Base-by-base conservation (phyloP, 805 yeast species). In the Myxozyma nipponensis region DNA sequence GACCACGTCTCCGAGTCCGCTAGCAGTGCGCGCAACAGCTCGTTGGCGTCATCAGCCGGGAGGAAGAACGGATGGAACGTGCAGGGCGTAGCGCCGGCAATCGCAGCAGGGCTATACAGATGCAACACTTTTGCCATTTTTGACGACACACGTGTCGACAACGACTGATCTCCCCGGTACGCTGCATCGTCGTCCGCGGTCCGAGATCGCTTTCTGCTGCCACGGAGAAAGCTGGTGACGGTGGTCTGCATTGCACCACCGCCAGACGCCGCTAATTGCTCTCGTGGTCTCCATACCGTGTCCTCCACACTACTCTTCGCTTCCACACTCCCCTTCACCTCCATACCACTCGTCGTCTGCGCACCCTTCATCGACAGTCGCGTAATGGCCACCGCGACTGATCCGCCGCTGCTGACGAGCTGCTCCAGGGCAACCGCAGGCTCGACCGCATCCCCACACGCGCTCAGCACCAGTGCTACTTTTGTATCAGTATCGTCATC, bases 61-160 rank as follows among this genome's bases (percentile, higher is more conserved):
- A 86, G 66, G 38, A 82, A 78, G 54, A 77, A 71, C 40, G 66
- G 68, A 48, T 76, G 73, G 39, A 81, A 67, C 1, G 80, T 69
- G 54, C 79, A 80, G 1, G 82, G 80, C 2, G 22, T 66, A 46
- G 53, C 74, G 1, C 48, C 49, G 6, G 42, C 74, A 2, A 83
- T 75, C 38, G 78, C 81, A 30, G 72, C 74, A 23, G 79, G 77
- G 1, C 79, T 71, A 52, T 76, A 72, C 3, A 84, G 64, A 39
- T 69, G 69, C 2, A 76, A 17, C 26, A 39, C 42, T 19, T 39
- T 39, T 6, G 6, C 18, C n/a, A 40, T 9, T 7, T 6, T 13
- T 9, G 32, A 13, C 7, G 32, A 13, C 32, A 7, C 19, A n/a
- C 6, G 9, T 13, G 38, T 17, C 15, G 38, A n/a, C 38, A n/a